Percentiles rank a stretch among this genome's conserved stretches.
Conservation (phyloP, 2,329 filamentous ascomycete species). For the Colletotrichum costaricense region DNA sequence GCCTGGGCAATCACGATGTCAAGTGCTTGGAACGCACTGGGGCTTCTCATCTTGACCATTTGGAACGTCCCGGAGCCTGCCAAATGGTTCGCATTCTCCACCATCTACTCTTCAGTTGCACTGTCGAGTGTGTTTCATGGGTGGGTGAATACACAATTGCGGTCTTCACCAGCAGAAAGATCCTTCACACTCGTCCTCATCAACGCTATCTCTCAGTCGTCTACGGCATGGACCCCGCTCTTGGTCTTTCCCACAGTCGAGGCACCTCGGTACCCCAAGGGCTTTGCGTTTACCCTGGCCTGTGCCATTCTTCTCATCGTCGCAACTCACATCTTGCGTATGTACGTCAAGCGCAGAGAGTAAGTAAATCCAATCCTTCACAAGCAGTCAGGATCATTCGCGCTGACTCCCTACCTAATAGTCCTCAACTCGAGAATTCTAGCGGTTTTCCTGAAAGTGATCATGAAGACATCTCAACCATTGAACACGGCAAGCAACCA, state of each 20-base stretch:
- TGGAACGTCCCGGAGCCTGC: conserved; percentile 68
- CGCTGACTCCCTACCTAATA: background rate
- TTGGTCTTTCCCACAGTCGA: conserved; percentile 61
- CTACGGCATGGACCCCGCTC: conserved; percentile 65
- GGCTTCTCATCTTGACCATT: conserved; percentile 56
- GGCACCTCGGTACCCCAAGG: conserved; percentile 54
- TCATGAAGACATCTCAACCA: background rate
- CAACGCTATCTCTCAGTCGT: conserved; percentile 61
- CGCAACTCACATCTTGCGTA: conserved; percentile 14
- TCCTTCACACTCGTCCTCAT: conserved; percentile 30
- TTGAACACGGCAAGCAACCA: conserved; percentile 4
- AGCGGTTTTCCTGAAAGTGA: conserved; percentile 8
- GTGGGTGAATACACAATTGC: conserved; percentile 27
- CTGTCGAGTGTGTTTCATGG: conserved; percentile 29
- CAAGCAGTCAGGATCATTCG: too few species aligned
- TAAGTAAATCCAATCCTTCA: background rate
- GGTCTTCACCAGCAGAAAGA: conserved; percentile 18
- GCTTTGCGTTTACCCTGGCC: conserved; percentile 51
- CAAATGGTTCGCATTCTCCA: conserved; percentile 64
- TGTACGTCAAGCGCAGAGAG: conserved; percentile 29
- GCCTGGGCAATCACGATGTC: conserved; percentile 47
- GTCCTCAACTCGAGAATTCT: conserved; percentile 23
- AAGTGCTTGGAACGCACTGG: conserved; percentile 17
- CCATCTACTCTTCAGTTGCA: conserved; percentile 36
- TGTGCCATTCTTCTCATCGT: conserved; percentile 20